Evolutionary conservation across 768 basidiomycete species (phyloP), one percentile per base, ranked within the genome.

Genomic region (Rhizopogon roseolus): DNA sequence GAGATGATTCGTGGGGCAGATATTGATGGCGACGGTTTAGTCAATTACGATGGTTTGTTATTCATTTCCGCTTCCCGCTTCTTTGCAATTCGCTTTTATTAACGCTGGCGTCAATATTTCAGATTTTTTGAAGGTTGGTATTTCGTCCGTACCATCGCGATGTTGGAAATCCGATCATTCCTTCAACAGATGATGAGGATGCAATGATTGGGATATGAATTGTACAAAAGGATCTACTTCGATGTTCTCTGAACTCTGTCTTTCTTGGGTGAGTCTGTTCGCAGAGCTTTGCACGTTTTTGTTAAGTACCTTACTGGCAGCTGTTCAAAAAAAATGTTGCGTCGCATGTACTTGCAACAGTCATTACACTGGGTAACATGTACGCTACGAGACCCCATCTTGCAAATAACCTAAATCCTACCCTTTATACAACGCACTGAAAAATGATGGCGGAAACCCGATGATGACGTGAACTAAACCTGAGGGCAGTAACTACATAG

Each of bases 1-100:
- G 93, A 95, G 77, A 95, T 97, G 93, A 97, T 97, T 67, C 85
- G 93, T 52, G 94, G 96, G 73, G 94, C 93, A 53, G 93, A 97
- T 67, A 79, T 92, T 48, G 92, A 97, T 65, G 93, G 94, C 49
- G 91, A 93, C 68, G 92, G 92, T n/a, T 90, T 92, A 73, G 90
- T 91, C 73, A 88, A 90, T 72, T 93, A 90, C 66, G 85, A 89
- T 1, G 88, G 88, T 86, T 55, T 53, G 80, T 64, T 59, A n/a
- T 7, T 17, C 17, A 32, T 2, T 14, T 41, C 59, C 19, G 57
- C 28, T 17, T 50, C 19, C 37, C 34, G 34, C 44, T 22, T 37
- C 4, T 46, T 41, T 37, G 53, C 54, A 19, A 55, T 27, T 40
- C 14, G 25, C 56, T 51, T 51, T 36, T 10, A 43, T 41, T 42